These are phyloP conservation scores for Russula vinacea DNA, from an alignment of 768 basidiomycete species.

Conservation along the genomic window DNA sequence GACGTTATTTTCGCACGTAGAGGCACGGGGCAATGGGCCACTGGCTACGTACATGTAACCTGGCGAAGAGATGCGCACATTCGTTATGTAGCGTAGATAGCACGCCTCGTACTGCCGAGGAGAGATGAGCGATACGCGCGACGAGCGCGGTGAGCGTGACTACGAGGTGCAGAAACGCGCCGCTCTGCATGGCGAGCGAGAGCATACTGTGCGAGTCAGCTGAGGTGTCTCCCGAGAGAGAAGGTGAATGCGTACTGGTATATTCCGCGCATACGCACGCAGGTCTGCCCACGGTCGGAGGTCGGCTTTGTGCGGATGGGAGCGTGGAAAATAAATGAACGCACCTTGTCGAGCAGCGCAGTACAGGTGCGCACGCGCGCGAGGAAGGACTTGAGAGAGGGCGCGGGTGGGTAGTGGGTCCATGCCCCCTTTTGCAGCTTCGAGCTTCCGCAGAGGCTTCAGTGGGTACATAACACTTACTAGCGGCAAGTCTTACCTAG, in stretches of 20 bases:
- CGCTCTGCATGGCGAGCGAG: constrained; percentile 61
- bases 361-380: constrained; percentile 40
- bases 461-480: background rate
- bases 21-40: background rate
- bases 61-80: constrained; percentile 5
- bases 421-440: constrained; percentile 59
- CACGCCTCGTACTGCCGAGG: constrained; percentile 6
- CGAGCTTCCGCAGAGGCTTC: constrained; percentile 37
- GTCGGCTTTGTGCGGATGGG: constrained; percentile 1
- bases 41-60: constrained; percentile 19
- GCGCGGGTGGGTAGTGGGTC: constrained; percentile 53
- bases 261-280: constrained; percentile 45
- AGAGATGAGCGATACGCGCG: constrained; percentile 46
- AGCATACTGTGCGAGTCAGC: constrained; percentile 48
- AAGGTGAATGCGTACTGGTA: constrained; percentile 44
- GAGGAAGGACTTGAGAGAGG: constrained; percentile 37
- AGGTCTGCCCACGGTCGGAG: constrained; percentile 40
- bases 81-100: constrained; percentile 14
- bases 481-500: constrained; percentile 37
- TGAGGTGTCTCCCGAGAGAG: background rate
- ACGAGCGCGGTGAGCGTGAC: constrained; percentile 58
- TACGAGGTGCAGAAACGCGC: constrained; percentile 69
- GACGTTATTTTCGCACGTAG: background rate
- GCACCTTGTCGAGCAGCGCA: constrained; percentile 49
- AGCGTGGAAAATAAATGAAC: constrained; percentile 13